Evolutionary conservation across 106 monocot species (phyloP), one percentile per base, ranked within the genome.

Genomic region (Chionographis japonica): DNA sequence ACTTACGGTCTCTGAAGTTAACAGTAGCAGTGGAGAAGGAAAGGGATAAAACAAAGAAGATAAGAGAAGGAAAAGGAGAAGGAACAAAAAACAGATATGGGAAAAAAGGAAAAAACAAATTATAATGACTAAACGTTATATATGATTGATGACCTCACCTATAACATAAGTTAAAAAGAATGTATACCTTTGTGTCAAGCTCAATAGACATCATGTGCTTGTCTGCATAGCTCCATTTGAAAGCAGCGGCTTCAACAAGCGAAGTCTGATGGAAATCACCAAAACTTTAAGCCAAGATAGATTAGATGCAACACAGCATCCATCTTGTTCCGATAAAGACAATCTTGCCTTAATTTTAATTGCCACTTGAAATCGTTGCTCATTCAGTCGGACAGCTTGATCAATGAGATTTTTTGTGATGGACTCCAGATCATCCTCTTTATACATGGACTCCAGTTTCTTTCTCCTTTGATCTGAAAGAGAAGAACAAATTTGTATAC

Each of bases 131-230:
- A 27, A 27, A 27, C 27, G 1, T 27, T 27, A 27, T 46, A 46
- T 10, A 46, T 46, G 8, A 46, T 10, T 46, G 46, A 10, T 46
- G 1, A 46, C 46, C 5, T 46, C 46, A 46, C 46, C 5, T 46
- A 50, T 50, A 71, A 63, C 19, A 40, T n/a, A 52, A 56, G 18
- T 46, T 58, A 27, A 54, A 43, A 4, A 61, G 18, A 46, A 67
- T 62, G 12, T 56, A 66, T 75, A 93, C 95, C 91, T 79, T 81
- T 65, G 69, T 59, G 64, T 97, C 92, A 66, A 92, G 70, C 62
- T 97, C 92, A 62, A 92, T 82, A 14, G 79, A 79, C 40, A 56
- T 63, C 86, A 97, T 80, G 52, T 89, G 74, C 74, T 92, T 87
- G 70, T 76, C 88, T 50, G 80, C 78, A 72, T 58, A 76, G 50